Percentiles rank a stretch among this genome's conserved stretches.
Conservation (phyloP, 1,139 yeast species). For the Yamadazyma blattariae region DNA sequence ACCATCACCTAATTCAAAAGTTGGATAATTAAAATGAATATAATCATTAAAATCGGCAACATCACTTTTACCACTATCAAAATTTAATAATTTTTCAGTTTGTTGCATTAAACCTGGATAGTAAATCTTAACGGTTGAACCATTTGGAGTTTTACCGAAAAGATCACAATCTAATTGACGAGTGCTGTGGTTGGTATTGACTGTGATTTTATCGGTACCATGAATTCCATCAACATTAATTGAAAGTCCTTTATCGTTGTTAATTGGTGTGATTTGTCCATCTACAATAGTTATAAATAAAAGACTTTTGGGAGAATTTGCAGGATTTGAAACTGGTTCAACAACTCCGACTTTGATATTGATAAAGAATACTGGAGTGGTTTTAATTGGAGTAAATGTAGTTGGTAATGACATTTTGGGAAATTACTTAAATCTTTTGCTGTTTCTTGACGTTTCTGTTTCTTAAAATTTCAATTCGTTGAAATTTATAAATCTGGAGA, state of each 20-base stretch:
- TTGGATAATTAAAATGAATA: constrained; percentile 46
- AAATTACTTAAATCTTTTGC: no score
- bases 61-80: constrained; percentile 24
- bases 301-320: not conserved
- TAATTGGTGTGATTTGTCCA: constrained; percentile 29
- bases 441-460: no score
- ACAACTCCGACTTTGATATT: constrained; percentile 23
- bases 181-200: constrained; percentile 23
- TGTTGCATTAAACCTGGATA: constrained; percentile 48
- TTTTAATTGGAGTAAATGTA: not conserved
- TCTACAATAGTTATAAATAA: constrained; percentile 11
- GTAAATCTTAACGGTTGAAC: constrained; percentile 35
- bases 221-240: constrained; percentile 22
- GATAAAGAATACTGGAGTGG: constrained; percentile 30
- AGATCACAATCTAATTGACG: constrained; percentile 49
- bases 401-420: not conserved
- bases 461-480: no score
- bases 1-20: constrained; percentile 35
- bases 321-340: constrained; percentile 8
- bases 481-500: not conserved
- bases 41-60: constrained; percentile 40
- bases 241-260: constrained; percentile 27
- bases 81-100: constrained; percentile 19
- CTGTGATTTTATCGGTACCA: constrained; percentile 50
- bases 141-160: constrained; percentile 40